These are phyloP conservation scores for Pugionium cornutum DNA, from an alignment of 345 rosid species.

Conservation along the genomic window DNA sequence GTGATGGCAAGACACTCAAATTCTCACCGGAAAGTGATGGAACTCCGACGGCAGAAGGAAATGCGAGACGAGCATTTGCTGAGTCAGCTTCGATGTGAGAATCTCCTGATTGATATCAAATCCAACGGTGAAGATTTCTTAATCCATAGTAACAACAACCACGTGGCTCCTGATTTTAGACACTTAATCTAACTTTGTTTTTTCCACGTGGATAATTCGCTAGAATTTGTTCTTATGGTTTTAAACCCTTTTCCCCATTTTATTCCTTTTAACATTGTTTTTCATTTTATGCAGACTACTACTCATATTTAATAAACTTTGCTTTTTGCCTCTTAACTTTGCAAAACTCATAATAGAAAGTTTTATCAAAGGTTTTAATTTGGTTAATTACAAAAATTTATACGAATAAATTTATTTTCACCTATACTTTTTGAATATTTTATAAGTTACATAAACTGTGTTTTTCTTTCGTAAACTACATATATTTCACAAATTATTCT, in stretches of 20 bases:
- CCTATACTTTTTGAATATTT: too few species aligned
- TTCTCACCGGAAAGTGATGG: constrained; percentile 45
- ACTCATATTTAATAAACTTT: constrained; percentile 18
- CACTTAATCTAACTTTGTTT: constrained; percentile 53
- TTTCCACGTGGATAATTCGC: constrained; percentile 30
- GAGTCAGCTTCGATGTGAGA: constrained; percentile 53
- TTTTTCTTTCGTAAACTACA: too few species aligned
- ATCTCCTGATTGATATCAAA: constrained; percentile 49
- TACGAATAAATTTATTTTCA: too few species aligned
- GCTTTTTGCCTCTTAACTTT: background rate
- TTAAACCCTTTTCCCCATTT: background rate
- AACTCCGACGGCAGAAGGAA: constrained; percentile 42
- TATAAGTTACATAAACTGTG: too few species aligned
- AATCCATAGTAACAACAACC: constrained; percentile 54
- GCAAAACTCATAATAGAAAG: background rate
- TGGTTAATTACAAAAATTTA: too few species aligned
- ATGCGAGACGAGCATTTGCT: constrained; percentile 43
- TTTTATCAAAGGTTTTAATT: background rate
- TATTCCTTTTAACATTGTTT: constrained; percentile 4
- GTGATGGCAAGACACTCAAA: constrained; percentile 39
- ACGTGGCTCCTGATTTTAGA: constrained; percentile 72
- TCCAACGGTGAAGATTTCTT: constrained; percentile 76
- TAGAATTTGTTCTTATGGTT: constrained; percentile 14
- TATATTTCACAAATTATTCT: too few species aligned
- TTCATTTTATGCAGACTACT: constrained; percentile 19